Evolutionary conservation across 2,329 filamentous ascomycete genomes (phyloP), one percentile per base, ranked within the genome.

Genomic region (Nemania serpens): DNA sequence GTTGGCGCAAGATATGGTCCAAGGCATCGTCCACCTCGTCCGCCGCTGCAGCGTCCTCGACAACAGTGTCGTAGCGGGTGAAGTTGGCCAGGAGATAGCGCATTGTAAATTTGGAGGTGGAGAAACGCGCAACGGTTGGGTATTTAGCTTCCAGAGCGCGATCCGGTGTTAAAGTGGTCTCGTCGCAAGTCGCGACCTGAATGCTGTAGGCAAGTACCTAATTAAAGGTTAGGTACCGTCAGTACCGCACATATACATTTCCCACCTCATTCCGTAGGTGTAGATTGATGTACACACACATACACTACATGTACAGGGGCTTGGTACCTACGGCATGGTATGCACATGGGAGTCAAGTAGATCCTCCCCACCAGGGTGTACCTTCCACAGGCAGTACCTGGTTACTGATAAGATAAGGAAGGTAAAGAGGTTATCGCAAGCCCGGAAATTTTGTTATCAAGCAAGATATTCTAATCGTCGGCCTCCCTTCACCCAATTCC

Each of bases 1-100:
- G 60, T 22, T 49, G 57, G 20, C 36, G 49, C 48, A 60, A 52
- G 7, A 55, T 10, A 43, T 46, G 12, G 45, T 56, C 55, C 42
- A 13, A 13, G 4, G 36, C 11, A 39, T n/a, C 15, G 36, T n/a
- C 20, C 9, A n/a, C n/a, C n/a, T n/a, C n/a, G n/a, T 56, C 59
- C 33, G 53, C 34, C 17, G 33, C n/a, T 34, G 42, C 18, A 25
- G 42, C 18, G 13, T 42, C 36, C 29, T 58, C 48, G 6, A 20
- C 33, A 42, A 11, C 36, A n/a, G 9, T 33, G 42, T 58, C 6
- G 39, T 54, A 20, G n/a, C 18, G n/a, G 15, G 13, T 36, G 41
- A 29, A 7, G 25, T 29, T 43, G 11, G 36, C 36, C 15, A 13
- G 41, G 41, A 20, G 41, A 43, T 43, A 13, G 41, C 41, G 41